Conservation (phyloP, 257 asterid species). For the Ophiorrhiza pumila region DNA sequence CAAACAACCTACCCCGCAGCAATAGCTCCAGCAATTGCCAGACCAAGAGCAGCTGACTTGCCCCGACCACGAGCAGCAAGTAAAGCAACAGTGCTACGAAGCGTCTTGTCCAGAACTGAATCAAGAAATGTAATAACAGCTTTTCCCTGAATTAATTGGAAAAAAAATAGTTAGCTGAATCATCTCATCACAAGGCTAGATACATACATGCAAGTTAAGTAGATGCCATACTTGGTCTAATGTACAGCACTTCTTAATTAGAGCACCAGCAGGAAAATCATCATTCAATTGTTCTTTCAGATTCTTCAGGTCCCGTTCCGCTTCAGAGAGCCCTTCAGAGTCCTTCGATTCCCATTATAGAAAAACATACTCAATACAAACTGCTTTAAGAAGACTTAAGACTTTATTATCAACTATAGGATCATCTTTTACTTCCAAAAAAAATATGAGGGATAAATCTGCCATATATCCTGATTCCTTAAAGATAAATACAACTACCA, state of each 20-base stretch:
- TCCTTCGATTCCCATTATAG: slow-evolving; percentile 45
- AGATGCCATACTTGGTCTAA: slow-evolving; percentile 71
- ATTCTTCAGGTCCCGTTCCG: slow-evolving; percentile 67
- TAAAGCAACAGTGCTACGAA: slow-evolving; percentile 84
- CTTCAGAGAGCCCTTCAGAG: slow-evolving; percentile 77
- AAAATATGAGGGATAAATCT: too few relatives aligned
- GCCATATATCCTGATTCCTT: background rate
- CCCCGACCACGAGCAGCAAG: slow-evolving; percentile 99
- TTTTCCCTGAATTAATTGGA: slow-evolving; percentile 50
- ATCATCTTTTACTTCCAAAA: background rate
- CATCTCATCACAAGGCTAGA: background rate
- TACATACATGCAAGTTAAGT: background rate
- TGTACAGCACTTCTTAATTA: slow-evolving; percentile 81
- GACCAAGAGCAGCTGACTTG: slow-evolving; percentile 98
- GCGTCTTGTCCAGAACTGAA: slow-evolving; percentile 83
- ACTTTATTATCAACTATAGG: background rate
- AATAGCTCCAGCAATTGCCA: slow-evolving; percentile 94
- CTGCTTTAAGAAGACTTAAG: background rate
- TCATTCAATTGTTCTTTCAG: slow-evolving; percentile 78
- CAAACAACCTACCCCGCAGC: slow-evolving; percentile 73
- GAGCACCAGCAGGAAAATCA: slow-evolving; percentile 90
- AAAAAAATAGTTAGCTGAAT: background rate
- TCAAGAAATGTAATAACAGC: slow-evolving; percentile 87
- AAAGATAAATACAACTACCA: background rate
- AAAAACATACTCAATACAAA: slow-evolving; percentile 21